Percentiles rank a stretch among this genome's conserved stretches.
Conservation (phyloP, 352 stramenopile species). For the Phytophthora megakarya region DNA sequence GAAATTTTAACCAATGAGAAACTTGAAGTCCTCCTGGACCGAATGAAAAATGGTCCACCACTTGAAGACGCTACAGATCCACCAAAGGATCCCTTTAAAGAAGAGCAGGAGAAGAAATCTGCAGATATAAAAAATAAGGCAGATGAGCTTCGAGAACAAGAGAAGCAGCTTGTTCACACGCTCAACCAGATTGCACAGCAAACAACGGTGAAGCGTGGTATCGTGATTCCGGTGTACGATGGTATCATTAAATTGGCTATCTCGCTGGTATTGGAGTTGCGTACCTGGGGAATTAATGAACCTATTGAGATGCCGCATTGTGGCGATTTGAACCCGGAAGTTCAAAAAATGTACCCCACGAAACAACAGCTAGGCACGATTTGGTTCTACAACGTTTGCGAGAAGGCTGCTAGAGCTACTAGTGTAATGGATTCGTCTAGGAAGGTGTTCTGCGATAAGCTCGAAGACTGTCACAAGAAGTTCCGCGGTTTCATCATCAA, state of each 20-base stretch:
- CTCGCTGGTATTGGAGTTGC: slow-evolving; percentile 54
- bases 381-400: slow-evolving; percentile 40
- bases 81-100: slow-evolving; percentile 23
- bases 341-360: slow-evolving; percentile 36
- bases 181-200: slow-evolving; percentile 37
- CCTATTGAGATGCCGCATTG: slow-evolving; percentile 63
- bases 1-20: slow-evolving; percentile 33
- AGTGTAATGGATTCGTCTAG: slow-evolving; percentile 28
- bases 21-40: slow-evolving; percentile 16
- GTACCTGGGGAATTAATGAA: slow-evolving; percentile 40
- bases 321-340: slow-evolving; percentile 44
- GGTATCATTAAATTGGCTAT: slow-evolving; percentile 44
- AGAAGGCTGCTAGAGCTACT: slow-evolving; percentile 17
- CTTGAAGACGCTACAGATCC: slow-evolving; percentile 26
- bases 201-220: slow-evolving; percentile 42
- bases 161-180: slow-evolving; percentile 38
- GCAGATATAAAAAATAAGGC: slow-evolving; percentile 18
- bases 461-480: slow-evolving; percentile 45
- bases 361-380: slow-evolving; percentile 33
- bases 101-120: slow-evolving; percentile 21
- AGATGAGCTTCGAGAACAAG: slow-evolving; percentile 24
- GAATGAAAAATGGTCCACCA: slow-evolving; percentile 18
- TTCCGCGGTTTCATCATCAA: slow-evolving; percentile 63
- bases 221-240: slow-evolving; percentile 61
- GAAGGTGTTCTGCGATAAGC: slow-evolving; percentile 48